Conservation (phyloP, 2,329 filamentous ascomycete species). For the Aspergillus puulaauensis region DNA sequence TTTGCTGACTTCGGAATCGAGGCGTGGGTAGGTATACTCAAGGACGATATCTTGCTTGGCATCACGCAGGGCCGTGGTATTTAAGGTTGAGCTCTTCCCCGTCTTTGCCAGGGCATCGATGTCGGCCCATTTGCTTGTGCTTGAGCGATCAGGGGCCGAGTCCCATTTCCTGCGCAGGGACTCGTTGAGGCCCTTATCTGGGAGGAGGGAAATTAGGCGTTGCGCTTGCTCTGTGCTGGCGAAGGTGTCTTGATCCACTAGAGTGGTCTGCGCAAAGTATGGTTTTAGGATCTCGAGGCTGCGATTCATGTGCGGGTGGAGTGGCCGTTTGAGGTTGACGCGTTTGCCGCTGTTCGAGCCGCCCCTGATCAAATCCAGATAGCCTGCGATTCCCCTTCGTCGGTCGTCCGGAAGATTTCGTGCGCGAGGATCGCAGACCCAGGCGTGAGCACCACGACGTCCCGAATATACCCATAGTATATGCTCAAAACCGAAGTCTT, state of each 20-base stretch:
- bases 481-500: conserved; percentile 96
- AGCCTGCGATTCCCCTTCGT: conserved; percentile 80
- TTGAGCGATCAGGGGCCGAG: conserved; percentile 73
- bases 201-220: conserved; percentile 78
- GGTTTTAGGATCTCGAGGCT: conserved; percentile 81
- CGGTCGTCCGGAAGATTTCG: conserved; percentile 82
- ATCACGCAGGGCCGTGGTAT: conserved; percentile 71
- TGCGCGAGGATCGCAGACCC: conserved; percentile 91
- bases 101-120: conserved; percentile 83
- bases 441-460: conserved; percentile 92
- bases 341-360: conserved; percentile 83
- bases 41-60: conserved; percentile 95
- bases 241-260: conserved; percentile 86
- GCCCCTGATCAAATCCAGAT: conserved; percentile 86
- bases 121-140: conserved; percentile 85
- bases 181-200: conserved; percentile 73
- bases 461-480: conserved; percentile 99
- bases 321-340: conserved; percentile 76
- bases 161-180: conserved; percentile 89
- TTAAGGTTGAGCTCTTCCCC: conserved; percentile 69
- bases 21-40: conserved; percentile 95
- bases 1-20: conserved; percentile 96
- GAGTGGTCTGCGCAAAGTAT: conserved; percentile 80
- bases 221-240: conserved; percentile 66
- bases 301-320: conserved; percentile 86